Conservation (phyloP, 2,329 filamentous ascomycete species). For the Diplodia corticola region DNA sequence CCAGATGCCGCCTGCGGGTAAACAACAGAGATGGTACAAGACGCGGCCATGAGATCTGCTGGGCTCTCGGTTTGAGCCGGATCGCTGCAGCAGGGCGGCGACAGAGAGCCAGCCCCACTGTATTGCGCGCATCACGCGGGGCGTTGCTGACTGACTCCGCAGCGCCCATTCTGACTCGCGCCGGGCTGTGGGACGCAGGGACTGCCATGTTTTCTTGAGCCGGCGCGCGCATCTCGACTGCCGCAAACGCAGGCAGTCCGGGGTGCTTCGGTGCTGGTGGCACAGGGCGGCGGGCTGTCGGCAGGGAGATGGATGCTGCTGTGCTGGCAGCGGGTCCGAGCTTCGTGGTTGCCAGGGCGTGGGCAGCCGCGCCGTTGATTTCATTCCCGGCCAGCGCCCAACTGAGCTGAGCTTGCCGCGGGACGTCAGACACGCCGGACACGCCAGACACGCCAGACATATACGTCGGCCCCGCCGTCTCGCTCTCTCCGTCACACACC, state of each 20-base stretch:
- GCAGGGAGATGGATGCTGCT: conserved; percentile 2
- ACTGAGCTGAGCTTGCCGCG: conserved; percentile 14
- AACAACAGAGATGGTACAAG: not conserved
- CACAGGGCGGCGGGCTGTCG: not conserved
- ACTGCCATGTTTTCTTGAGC: not conserved
- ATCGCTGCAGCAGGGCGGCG: conserved; percentile 9
- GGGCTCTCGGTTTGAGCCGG: conserved; percentile 8
- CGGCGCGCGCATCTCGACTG: not conserved
- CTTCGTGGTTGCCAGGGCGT: conserved; percentile 18
- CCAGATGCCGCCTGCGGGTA: not conserved
- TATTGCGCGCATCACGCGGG: conserved; percentile 19
- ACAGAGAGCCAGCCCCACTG: conserved; percentile 3
- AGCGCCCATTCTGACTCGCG: conserved; percentile 12
- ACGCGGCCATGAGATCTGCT: not conserved
- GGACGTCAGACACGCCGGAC: not conserved
- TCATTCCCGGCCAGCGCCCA: conserved; percentile 13
- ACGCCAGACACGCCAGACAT: too few species aligned
- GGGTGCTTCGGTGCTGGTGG: not conserved
- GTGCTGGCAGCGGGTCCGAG: conserved; percentile 21
- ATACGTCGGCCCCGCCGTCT: conserved; percentile 1
- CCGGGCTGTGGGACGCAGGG: not conserved
- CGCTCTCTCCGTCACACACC: not conserved
- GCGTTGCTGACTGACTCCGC: conserved; percentile 13
- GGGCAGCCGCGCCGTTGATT: conserved; percentile 14
- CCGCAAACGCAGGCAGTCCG: not conserved